A percentile compares a stretch with the other conserved stretches of the same genome.
phyloP scores from a whole-genome alignment of 179 eudicot genomes.

The Vitellaria paradoxa region DNA sequence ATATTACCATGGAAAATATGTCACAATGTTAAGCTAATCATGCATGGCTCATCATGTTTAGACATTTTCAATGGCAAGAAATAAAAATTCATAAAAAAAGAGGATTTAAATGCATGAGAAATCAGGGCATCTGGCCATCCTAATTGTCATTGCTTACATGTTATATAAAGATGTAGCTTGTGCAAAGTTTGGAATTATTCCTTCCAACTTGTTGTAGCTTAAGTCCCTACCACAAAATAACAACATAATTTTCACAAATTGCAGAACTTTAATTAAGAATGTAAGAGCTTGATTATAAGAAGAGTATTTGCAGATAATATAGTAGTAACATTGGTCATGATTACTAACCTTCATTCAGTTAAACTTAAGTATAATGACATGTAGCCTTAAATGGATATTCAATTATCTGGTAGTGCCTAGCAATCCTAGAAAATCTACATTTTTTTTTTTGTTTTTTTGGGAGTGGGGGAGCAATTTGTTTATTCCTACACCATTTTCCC shows the following conservation, averaged over 20 bases:
- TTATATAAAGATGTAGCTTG: not conserved
- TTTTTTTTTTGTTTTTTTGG: too few relatives aligned
- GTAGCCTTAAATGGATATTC: too few relatives aligned
- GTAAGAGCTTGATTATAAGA: not conserved
- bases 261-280: not conserved
- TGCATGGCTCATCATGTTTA: not conserved
- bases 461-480: too few relatives aligned
- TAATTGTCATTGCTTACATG: constrained; percentile 28
- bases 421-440: too few relatives aligned
- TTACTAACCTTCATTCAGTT: not conserved
- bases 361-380: not conserved
- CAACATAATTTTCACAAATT: not conserved
- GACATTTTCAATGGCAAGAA: not conserved
- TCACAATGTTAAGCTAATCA: too few relatives aligned
- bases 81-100: not conserved
- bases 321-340: not conserved
- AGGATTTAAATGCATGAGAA: not conserved
- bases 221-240: constrained; percentile 37
- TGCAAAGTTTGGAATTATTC: constrained; percentile 23
- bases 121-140: not conserved
- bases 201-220: constrained; percentile 47
- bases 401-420: too few relatives aligned
- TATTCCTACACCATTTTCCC: too few relatives aligned
- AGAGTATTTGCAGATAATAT: not conserved
- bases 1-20: too few relatives aligned